Percentiles rank a stretch among this genome's conserved stretches.
These are phyloP conservation scores for Alternaria alternata DNA, from an alignment of 2,329 filamentous ascomycete species.

Conservation along the genomic window DNA sequence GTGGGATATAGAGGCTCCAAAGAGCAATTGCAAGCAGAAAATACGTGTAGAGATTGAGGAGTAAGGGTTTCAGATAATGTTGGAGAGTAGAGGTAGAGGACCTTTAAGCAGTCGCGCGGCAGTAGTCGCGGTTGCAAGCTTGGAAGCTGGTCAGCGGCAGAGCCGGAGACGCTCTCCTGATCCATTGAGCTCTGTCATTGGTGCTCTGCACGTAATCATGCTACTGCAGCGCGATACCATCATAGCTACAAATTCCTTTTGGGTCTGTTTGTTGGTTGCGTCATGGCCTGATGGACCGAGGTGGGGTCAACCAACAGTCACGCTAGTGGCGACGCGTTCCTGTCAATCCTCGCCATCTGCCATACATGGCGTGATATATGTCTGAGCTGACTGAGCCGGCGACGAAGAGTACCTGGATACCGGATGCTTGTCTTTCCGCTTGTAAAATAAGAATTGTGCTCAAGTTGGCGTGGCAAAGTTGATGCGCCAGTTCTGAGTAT, in stretches of 20 bases:
- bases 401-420: not conserved
- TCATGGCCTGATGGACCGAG: slow-evolving; percentile 21
- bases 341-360: not conserved
- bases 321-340: slow-evolving; percentile 17
- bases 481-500: not conserved
- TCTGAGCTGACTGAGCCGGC: not conserved
- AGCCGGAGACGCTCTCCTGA: slow-evolving; percentile 24
- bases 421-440: not conserved
- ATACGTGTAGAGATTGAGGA: not conserved
- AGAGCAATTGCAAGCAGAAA: not conserved
- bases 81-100: slow-evolving; percentile 1
- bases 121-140: slow-evolving; percentile 14
- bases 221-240: slow-evolving; percentile 26
- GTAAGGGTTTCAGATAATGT: not conserved
- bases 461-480: not conserved
- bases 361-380: not conserved
- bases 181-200: slow-evolving; percentile 26
- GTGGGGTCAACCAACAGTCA: slow-evolving; percentile 13
- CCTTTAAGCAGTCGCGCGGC: slow-evolving; percentile 18
- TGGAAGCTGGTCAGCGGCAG: slow-evolving; percentile 11
- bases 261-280: slow-evolving; percentile 19
- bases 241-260: slow-evolving; percentile 26
- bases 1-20: not conserved
- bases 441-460: not conserved
- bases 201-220: slow-evolving; percentile 5